Evolutionary conservation across 768 basidiomycete genomes (phyloP).

Genomic region (Agaricus subrufescens): DNA sequence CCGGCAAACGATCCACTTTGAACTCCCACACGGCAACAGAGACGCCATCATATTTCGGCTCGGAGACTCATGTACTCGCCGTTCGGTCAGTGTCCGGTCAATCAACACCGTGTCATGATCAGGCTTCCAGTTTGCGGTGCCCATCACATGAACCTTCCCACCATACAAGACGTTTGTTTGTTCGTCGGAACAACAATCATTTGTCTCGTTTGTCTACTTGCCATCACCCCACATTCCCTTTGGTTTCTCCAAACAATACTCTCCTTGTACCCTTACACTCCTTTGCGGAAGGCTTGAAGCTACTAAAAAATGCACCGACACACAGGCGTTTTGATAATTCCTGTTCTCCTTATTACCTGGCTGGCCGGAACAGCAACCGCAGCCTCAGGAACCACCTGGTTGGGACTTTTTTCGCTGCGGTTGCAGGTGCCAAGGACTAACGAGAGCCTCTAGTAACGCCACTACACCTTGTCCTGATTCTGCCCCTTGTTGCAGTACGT

Average conservation of each 20-base stretch:
- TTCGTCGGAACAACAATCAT: not conserved
- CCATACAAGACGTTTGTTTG: not conserved
- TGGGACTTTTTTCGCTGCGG: not conserved
- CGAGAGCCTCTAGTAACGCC: constrained; percentile 28
- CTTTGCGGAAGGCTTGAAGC: not conserved
- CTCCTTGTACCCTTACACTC: not conserved
- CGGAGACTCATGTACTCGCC: too few relatives aligned
- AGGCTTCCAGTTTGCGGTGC: not conserved
- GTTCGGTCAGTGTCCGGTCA: too few relatives aligned
- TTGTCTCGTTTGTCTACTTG: not conserved
- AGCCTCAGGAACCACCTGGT: not conserved
- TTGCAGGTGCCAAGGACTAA: too few relatives aligned
- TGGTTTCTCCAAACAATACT: not conserved
- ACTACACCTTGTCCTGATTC: constrained; percentile 38
- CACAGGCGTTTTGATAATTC: not conserved
- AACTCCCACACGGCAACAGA: too few relatives aligned
- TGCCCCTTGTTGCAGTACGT: constrained; percentile 52
- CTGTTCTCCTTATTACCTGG: constrained; percentile 5
- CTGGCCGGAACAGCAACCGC: constrained; percentile 5
- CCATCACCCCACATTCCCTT: not conserved
- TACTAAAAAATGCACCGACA: not conserved
- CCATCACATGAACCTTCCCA: constrained; percentile 9
- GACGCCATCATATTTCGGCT: too few relatives aligned
- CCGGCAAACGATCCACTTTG: too few relatives aligned
- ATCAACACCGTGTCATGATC: too few relatives aligned